Conservation (phyloP, 352 stramenopile genomes). For the Nothophytophthora sp. region DNA sequence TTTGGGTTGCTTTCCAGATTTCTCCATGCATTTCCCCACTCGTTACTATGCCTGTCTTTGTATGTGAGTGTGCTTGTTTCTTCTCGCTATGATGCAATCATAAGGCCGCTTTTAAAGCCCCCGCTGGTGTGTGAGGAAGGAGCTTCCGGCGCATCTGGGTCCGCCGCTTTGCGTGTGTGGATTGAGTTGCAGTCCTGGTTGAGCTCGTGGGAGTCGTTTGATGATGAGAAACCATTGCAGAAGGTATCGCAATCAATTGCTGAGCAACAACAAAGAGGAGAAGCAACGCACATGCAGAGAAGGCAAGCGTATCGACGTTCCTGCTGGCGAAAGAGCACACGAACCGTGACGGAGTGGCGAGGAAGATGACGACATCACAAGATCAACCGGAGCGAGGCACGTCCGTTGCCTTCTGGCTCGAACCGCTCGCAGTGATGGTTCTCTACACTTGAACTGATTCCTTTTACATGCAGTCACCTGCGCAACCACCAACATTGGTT, state of each 20-base stretch:
- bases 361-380: constrained; percentile 35
- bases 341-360: constrained; percentile 4
- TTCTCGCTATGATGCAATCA: constrained; percentile 37
- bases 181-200: constrained; percentile 14
- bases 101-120: constrained; percentile 45
- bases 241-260: constrained; percentile 51
- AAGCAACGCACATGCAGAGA: not conserved
- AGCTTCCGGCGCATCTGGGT: constrained; percentile 15
- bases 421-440: constrained; percentile 28
- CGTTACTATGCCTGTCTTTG: constrained; percentile 3
- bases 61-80: constrained; percentile 6
- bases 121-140: constrained; percentile 7
- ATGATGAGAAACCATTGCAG: constrained; percentile 47
- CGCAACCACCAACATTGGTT: no score
- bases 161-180: constrained; percentile 1
- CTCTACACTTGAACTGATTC: constrained; percentile 54
- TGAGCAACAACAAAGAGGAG: constrained; percentile 28
- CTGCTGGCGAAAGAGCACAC: not conserved
- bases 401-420: constrained; percentile 1
- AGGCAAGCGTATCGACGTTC: not conserved
- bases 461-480: constrained; percentile 10
- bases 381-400: constrained; percentile 15
- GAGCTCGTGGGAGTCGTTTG: constrained; percentile 28
- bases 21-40: not conserved
- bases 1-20: constrained; percentile 6